Evolutionary conservation across 108 stramenopile genomes (phyloP), one percentile per base, ranked within the genome.

Genomic region (Fistulifera solaris): DNA sequence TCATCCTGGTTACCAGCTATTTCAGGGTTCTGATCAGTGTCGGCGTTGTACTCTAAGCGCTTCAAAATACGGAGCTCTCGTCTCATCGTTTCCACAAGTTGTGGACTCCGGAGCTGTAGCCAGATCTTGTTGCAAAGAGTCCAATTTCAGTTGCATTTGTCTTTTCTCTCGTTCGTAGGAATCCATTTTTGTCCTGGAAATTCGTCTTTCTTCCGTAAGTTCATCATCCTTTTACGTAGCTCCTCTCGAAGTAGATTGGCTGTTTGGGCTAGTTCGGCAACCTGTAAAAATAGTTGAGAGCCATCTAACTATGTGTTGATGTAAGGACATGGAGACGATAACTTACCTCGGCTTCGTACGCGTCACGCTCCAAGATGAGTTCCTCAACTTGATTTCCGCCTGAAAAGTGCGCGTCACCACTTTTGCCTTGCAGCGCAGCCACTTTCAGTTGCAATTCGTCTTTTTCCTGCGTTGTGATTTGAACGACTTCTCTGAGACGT

Each of bases 331-430:
- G 22, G 28, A 49, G 3, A 46, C 6, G 38, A 3, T 4, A 62
- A 50, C 61, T 52, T 48, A 80, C 78, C 65, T 93, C 90, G 12
- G 90, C 90, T 54, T 93, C 90, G 55, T 85, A 93, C 10, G 86
- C 90, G 54, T 84, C 72, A 40, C 89, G 72, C 48, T 91, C 89
- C n/a, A 65, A 52, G 58, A 90, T 54, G 35, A 83, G 67, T 40
- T 90, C 88, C 7, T 45, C 21, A 19, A 45, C 65, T 18, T 46
- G 54, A 17, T 73, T 64, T 21, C 73, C 76, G 25, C 68, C 78
- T 3, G 76, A 69, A n/a, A 65, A 68, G 38, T 72, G 65, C 19
- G 51, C 39, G 10, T 27, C 47, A 16, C 56, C 52, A 11, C 48
- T 61, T 17, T 56, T 59, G 0, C 65, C 69, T 14, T 61, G 68